Base-by-base conservation (phyloP, 1,284 basidiomycete species). In the Leccinum pachyderme region DNA sequence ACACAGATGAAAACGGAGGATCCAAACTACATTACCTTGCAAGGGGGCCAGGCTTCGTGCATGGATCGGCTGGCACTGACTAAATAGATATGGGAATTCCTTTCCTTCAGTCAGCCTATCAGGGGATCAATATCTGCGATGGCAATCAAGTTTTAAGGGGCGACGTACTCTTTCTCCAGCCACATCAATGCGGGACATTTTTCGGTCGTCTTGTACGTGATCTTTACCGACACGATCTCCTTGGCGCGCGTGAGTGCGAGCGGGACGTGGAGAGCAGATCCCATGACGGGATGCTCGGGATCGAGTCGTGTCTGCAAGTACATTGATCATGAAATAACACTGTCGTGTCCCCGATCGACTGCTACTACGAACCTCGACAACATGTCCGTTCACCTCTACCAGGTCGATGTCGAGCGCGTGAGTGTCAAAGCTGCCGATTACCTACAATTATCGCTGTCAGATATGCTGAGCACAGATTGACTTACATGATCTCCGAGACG, bases 11-110 rank as follows among this genome's bases (percentile, higher is more conserved):
- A 6, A n/a, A 45, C 3, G 13, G 15, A 2, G 7, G 11, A 25
- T n/a, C 1, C 0, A 28, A 49, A n/a, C 2, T 8, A n/a, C 18
- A 53, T 52, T 48, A 81, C 90, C 91, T 81, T 95, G 92, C 53
- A 91, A 72, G 1, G 95, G 94, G 1, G 85, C 81, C 47, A 97
- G 71, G 1, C 88, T 83, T 37, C 95, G 83, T 5, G 89, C 89
- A 67, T 95, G 87, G 64, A 94, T 95, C 22, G 96, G 94, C 70
- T 98, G 94, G 66, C 91, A 93, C 72, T 98, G 95, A 53, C 91
- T 95, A 77, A 97, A 98, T 27, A 98, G 75, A 75, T 93, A 98
- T 0, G 93, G 91, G 72, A 91, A 89, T 49, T 80, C 75, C 65
- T 94, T 92, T 18, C 91, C 91, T 58, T 93, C 91, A 0, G 96